Percentiles rank a stretch among this genome's conserved stretches.
phyloP scores from a whole-genome alignment of 2,329 filamentous ascomycete species.

The Periglandula ipomoeae region DNA sequence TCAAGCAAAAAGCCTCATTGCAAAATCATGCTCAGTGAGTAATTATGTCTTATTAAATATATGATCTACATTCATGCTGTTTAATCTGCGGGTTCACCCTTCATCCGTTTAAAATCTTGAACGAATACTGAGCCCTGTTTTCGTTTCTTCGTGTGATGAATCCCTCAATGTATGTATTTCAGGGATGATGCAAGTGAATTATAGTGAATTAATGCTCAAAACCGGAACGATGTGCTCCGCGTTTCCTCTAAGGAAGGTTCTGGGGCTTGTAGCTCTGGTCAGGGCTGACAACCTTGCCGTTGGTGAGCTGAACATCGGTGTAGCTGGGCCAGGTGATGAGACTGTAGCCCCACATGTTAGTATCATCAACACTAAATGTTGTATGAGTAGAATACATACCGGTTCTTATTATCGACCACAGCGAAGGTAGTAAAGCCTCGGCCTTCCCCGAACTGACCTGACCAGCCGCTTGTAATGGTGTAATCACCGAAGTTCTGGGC shows the following conservation, averaged over 20 bases:
- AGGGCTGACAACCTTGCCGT: slow-evolving; percentile 33
- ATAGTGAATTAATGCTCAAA: neutral
- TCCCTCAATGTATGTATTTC: too few relatives aligned
- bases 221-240: neutral
- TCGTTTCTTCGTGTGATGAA: too few relatives aligned
- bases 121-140: too few relatives aligned
- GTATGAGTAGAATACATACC: neutral
- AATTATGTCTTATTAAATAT: too few relatives aligned
- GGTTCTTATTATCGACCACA: slow-evolving; percentile 33
- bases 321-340: slow-evolving; percentile 45
- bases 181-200: neutral
- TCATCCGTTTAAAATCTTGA: too few relatives aligned
- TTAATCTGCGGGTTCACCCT: too few relatives aligned
- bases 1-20: too few relatives aligned
- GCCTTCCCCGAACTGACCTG: slow-evolving; percentile 38
- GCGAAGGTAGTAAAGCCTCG: slow-evolving; percentile 44
- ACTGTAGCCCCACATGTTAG: slow-evolving; percentile 1
- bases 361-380: too few relatives aligned
- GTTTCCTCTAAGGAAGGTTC: slow-evolving; percentile 28
- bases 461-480: slow-evolving; percentile 45
- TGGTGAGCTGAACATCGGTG: slow-evolving; percentile 28
- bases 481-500: slow-evolving; percentile 37
- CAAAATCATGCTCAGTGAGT: too few relatives aligned
- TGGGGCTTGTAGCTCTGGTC: slow-evolving; percentile 5
- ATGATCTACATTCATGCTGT: too few relatives aligned